Evolutionary conservation across 2,329 filamentous ascomycete species (phyloP), one percentile per base, ranked within the genome.

Genomic region (Dactylellina parvicollis): DNA sequence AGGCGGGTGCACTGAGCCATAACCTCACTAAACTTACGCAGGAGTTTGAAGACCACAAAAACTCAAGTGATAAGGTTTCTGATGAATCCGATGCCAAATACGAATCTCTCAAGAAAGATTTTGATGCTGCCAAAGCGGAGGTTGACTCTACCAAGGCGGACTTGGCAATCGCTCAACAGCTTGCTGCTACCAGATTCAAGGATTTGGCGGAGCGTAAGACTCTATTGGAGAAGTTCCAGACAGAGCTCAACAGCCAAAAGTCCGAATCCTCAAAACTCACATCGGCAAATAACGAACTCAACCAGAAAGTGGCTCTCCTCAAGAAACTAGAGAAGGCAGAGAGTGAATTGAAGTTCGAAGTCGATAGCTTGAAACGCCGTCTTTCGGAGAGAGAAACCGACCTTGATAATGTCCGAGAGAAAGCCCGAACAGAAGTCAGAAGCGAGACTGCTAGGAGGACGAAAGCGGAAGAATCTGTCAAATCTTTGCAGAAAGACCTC

Each of bases 171-270:
- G 90, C 93, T 0, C 89, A 97, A 79, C 88, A 96, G 80, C 85
- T 98, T 10, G 92, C 95, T 0, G 89, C 96, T 73, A 90, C 87
- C 14, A 86, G 95, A 28, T 98, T 92, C 83, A 96, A 92, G 80
- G 93, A 98, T 71, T 83, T 97, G 1, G 89, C 89, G 0, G 91
- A 96, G 26, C 83, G 96, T 47, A 86, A 89, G 18, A 90, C 94
- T 74, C 84, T 93, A 1, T 81, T 97, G 28, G 89, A 92, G 76
- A 96, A 95, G 79, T 86, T 90, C 0, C 93, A 97, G 78, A 90
- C 92, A 0, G 94, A 99, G 80, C 83, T 98, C 22, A 90, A 89
- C 79, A 89, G 83, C 46, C 84, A 98, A 18, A 88, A 92, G 5
- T 87, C 89, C 52, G 93, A 98, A 77, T 89, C 91, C 28, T 86